Percentiles rank a stretch among this genome's conserved stretches.
Conservation (phyloP, 2,329 filamentous ascomycete genomes). For the Paecilomyces formosus region DNA sequence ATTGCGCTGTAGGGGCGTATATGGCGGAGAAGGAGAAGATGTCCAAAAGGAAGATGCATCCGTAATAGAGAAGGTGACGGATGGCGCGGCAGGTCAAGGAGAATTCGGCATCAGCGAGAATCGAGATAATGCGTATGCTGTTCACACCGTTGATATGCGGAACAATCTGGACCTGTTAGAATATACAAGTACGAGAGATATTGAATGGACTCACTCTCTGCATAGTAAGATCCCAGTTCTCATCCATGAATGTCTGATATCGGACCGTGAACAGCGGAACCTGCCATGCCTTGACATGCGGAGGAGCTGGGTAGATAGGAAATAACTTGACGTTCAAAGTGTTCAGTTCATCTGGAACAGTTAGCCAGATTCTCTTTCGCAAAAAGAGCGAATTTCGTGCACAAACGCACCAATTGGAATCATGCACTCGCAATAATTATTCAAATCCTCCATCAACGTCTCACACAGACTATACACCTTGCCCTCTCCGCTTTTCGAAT, state of each 20-base stretch:
- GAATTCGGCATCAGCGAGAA: conserved; percentile 76
- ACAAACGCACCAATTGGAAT: conserved; percentile 72
- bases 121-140: conserved; percentile 79
- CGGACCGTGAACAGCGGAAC: conserved; percentile 69
- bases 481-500: conserved; percentile 38
- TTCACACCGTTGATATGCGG: conserved; percentile 85
- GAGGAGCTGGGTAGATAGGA: conserved; percentile 69
- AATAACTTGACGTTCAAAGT: conserved; percentile 96
- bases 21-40: conserved; percentile 92
- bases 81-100: conserved; percentile 80
- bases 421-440: conserved; percentile 98
- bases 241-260: conserved; percentile 45
- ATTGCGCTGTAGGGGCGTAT: conserved; percentile 74
- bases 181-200: neutral
- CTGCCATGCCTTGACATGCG: conserved; percentile 76
- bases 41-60: conserved; percentile 81
- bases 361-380: conserved; percentile 5
- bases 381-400: conserved; percentile 1
- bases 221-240: conserved; percentile 49
- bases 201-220: conserved; percentile 30
- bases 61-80: conserved; percentile 86
- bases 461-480: conserved; percentile 66
- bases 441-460: conserved; percentile 83
- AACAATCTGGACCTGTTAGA: conserved; percentile 52
- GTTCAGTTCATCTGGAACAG: conserved; percentile 68